These are phyloP conservation scores for Baorangia bicolor DNA, from an alignment of 768 basidiomycete genomes.

Conservation along the genomic window DNA sequence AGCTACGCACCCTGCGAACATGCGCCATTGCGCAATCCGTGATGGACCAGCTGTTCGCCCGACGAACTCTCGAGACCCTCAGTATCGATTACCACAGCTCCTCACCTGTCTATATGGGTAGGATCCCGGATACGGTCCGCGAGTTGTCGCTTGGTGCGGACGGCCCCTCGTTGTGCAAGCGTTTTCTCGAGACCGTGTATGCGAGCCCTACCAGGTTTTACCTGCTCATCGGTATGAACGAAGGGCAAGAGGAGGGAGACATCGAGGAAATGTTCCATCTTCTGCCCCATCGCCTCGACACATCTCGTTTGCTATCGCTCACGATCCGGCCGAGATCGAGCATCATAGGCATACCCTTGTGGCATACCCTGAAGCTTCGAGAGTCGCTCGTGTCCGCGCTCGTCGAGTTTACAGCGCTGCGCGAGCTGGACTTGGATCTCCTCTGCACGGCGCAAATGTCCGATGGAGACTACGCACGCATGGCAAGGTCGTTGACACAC, in stretches of 20 bases:
- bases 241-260: background rate
- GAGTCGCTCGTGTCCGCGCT: slow-evolving; percentile 5
- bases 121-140: slow-evolving; percentile 12
- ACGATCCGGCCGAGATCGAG: slow-evolving; percentile 2
- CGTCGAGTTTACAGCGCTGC: slow-evolving; percentile 11
- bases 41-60: slow-evolving; percentile 12
- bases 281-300: slow-evolving; percentile 13
- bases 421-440: slow-evolving; percentile 17
- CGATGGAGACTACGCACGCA: slow-evolving; percentile 8
- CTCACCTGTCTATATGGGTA: slow-evolving; percentile 11
- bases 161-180: slow-evolving; percentile 1
- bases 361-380: slow-evolving; percentile 2
- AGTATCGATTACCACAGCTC: slow-evolving; percentile 8
- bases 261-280: slow-evolving; percentile 5
- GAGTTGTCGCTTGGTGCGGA: slow-evolving; percentile 9
- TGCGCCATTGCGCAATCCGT: slow-evolving; percentile 12
- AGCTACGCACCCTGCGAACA: slow-evolving; percentile 6
- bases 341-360: background rate
- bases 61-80: slow-evolving; percentile 7
- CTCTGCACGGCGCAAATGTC: slow-evolving; percentile 8
- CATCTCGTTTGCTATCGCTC: slow-evolving; percentile 4
- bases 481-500: slow-evolving; percentile 10
- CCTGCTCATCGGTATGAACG: slow-evolving; percentile 9
- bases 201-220: slow-evolving; percentile 10
- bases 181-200: slow-evolving; percentile 8